A percentile compares a stretch with the other conserved stretches of the same genome.
These are phyloP conservation scores for Cladosporium velox DNA, from an alignment of 2,329 filamentous ascomycete species.

Conservation along the genomic window DNA sequence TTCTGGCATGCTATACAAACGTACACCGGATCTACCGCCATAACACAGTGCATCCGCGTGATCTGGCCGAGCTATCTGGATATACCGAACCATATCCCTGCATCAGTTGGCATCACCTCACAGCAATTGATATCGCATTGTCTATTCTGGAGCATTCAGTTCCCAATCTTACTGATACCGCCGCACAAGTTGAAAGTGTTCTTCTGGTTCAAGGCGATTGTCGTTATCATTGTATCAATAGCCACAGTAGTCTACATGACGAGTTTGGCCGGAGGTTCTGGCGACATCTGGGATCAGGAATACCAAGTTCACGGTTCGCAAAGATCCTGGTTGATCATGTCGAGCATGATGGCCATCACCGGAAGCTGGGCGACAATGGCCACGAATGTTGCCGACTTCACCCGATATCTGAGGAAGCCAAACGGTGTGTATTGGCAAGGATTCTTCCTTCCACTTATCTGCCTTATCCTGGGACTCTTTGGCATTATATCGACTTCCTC, in stretches of 20 bases:
- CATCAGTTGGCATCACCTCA: slow-evolving; percentile 37
- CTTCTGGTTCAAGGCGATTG: slow-evolving; percentile 49
- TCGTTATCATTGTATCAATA: slow-evolving; percentile 40
- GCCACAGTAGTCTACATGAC: slow-evolving; percentile 42
- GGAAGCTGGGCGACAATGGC: slow-evolving; percentile 45
- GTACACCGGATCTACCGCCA: slow-evolving; percentile 29
- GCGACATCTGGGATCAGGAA: slow-evolving; percentile 62
- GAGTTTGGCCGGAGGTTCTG: slow-evolving; percentile 53
- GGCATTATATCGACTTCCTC: slow-evolving; percentile 56
- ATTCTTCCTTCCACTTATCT: slow-evolving; percentile 56
- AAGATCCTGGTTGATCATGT: slow-evolving; percentile 43
- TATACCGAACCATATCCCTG: slow-evolving; percentile 34
- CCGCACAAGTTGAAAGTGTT: slow-evolving; percentile 49
- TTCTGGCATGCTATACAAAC: slow-evolving; percentile 42
- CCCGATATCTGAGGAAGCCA: slow-evolving; percentile 61
- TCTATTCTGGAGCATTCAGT: slow-evolving; percentile 35
- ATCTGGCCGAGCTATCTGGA: slow-evolving; percentile 42
- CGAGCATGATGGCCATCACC: slow-evolving; percentile 45
- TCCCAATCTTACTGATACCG: slow-evolving; percentile 45
- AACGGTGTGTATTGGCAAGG: slow-evolving; percentile 79
- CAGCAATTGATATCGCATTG: slow-evolving; percentile 39
- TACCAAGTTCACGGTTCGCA: slow-evolving; percentile 28
- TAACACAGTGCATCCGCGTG: slow-evolving; percentile 33
- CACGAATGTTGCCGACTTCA: slow-evolving; percentile 52
- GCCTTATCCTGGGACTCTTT: slow-evolving; percentile 69